These are phyloP conservation scores for Termitomyces titanicus DNA, from an alignment of 768 basidiomycete species.

Conservation along the genomic window DNA sequence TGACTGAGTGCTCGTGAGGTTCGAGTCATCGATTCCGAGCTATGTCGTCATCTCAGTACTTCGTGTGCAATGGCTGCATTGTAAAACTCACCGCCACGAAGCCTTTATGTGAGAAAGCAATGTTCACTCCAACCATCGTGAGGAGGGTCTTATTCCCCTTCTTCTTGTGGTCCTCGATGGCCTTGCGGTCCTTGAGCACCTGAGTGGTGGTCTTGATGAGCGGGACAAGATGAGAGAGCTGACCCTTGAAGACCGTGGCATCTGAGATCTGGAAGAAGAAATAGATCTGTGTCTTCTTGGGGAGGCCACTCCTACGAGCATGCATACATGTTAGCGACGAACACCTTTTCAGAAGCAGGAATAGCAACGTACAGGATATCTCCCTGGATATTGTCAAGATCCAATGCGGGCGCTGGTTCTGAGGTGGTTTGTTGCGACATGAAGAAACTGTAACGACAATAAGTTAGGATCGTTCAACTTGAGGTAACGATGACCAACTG, in stretches of 20 bases:
- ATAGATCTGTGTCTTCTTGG: constrained; percentile 50
- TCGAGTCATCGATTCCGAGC: constrained; percentile 39
- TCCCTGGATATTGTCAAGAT: constrained; percentile 44
- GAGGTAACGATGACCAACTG: not conserved
- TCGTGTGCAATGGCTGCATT: not conserved
- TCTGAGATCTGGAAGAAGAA: constrained; percentile 51
- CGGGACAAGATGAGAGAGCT: constrained; percentile 37
- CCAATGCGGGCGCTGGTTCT: constrained; percentile 21
- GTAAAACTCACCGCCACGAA: constrained; percentile 30
- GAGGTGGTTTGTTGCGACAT: constrained; percentile 19
- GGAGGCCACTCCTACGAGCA: constrained; percentile 42
- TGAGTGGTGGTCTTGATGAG: constrained; percentile 44
- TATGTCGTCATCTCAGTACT: constrained; percentile 10
- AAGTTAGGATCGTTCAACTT: not conserved
- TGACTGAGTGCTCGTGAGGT: constrained; percentile 25
- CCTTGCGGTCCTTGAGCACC: constrained; percentile 36
- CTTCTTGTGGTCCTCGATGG: constrained; percentile 37
- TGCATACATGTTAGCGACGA: not conserved
- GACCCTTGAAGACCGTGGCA: constrained; percentile 36
- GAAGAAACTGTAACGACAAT: not conserved
- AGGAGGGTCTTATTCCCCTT: constrained; percentile 29
- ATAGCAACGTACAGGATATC: constrained; percentile 37
- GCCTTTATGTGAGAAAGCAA: constrained; percentile 50
- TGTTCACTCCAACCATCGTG: constrained; percentile 43
- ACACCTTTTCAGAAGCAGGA: not conserved